phyloP scores from a whole-genome alignment of 306 rosid genomes.

The Gynostemma pentaphyllum region DNA sequence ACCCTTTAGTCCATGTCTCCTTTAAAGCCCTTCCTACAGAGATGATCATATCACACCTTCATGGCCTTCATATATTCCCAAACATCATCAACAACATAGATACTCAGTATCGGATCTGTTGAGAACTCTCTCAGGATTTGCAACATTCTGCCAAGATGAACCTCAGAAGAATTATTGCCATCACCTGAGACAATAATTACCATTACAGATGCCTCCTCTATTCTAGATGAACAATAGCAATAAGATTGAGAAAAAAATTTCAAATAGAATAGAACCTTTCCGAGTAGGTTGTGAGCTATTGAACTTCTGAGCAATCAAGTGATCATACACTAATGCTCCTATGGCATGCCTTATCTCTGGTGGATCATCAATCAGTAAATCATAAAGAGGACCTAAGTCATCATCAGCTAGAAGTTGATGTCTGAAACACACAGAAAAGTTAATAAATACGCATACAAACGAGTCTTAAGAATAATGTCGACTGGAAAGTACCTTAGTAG shows the following conservation, averaged over 20 bases:
- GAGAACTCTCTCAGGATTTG: slow-evolving; percentile 90
- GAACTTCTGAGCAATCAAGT: slow-evolving; percentile 83
- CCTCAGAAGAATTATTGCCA: slow-evolving; percentile 57
- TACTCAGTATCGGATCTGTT: slow-evolving; percentile 72
- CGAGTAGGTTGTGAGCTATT: slow-evolving; percentile 56
- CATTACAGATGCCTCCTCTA: slow-evolving; percentile 4
- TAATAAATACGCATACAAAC: slow-evolving; percentile 15
- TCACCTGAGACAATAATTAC: slow-evolving; percentile 44
- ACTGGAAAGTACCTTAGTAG: slow-evolving; percentile 58
- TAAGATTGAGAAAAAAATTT: slow-evolving; percentile 10
- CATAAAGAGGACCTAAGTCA: slow-evolving; percentile 90
- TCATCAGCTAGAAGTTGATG: slow-evolving; percentile 94
- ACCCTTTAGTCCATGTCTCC: background rate
- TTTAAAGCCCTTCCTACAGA: background rate
- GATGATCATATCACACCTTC: slow-evolving; percentile 42
- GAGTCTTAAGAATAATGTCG: slow-evolving; percentile 9
- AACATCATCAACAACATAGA: slow-evolving; percentile 89
- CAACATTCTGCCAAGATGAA: slow-evolving; percentile 80
- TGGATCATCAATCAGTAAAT: slow-evolving; percentile 81
- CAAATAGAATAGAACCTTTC: slow-evolving; percentile 31
- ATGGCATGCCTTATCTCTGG: slow-evolving; percentile 96
- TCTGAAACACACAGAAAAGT: slow-evolving; percentile 37
- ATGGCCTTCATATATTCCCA: slow-evolving; percentile 97
- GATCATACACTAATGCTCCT: slow-evolving; percentile 91
- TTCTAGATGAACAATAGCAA: slow-evolving; percentile 15